These are phyloP conservation scores for Fragilaria crotonensis DNA, from an alignment of 108 stramenopile species.

Conservation along the genomic window DNA sequence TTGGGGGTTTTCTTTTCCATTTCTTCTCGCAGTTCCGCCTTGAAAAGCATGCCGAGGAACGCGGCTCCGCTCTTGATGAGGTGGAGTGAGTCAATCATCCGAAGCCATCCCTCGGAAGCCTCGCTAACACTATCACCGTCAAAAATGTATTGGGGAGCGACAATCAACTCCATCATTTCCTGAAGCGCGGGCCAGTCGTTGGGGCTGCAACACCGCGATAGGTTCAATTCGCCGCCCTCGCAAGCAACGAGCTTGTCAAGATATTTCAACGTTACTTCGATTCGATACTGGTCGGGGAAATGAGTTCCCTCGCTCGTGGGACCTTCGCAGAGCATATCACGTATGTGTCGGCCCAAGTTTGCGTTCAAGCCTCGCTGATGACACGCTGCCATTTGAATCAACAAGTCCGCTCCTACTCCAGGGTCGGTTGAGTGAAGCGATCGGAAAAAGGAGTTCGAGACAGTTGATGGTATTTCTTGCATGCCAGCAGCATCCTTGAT, in stretches of 20 bases:
- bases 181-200: not conserved
- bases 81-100: not conserved
- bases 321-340: not conserved
- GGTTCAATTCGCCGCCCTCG: not conserved
- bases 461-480: not conserved
- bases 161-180: not conserved
- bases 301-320: not conserved
- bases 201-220: not conserved
- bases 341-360: not conserved
- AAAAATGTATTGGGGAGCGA: not conserved
- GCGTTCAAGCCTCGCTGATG: not conserved
- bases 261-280: not conserved
- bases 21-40: not conserved
- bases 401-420: not conserved
- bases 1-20: not conserved
- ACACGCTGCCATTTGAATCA: not conserved
- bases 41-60: not conserved
- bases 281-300: not conserved
- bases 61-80: not conserved
- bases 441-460: not conserved
- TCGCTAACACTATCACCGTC: not conserved
- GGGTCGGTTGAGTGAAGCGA: conserved; percentile 1
- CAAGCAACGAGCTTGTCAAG: not conserved
- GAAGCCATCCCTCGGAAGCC: not conserved
- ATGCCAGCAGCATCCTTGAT: too few species aligned